Base-by-base conservation (phyloP, 441 rosid genomes). In the Dalechampia spathulata region DNA sequence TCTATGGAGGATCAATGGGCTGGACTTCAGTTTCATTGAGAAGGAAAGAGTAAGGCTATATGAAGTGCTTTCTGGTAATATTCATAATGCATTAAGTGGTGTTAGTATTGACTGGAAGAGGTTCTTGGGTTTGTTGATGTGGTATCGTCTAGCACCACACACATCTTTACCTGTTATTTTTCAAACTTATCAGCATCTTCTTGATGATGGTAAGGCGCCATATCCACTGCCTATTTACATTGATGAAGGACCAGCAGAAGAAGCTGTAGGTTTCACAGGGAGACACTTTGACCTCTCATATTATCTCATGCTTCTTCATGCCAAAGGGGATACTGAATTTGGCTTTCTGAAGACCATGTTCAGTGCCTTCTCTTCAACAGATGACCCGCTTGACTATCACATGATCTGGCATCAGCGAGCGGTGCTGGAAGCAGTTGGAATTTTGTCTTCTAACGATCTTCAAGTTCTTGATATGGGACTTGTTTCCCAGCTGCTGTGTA, bases 321-420 rank as follows among this genome's bases (percentile, higher is more conserved):
- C 87, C 62, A 77, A 71, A 71, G 87, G 80, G 56, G 88, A 75
- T 46, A 69, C 66, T 52, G 77, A 83, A 62, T 55, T 71, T 73
- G 70, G 79, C 65, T 75, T 71, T 57, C 57, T 84, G 67, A 90
- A 86, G 78, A 80, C 80, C 41, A 94, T 90, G 99, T 78, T 90
- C 65, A 94, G 96, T 76, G 79, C 91, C 67, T 81, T 76, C 68
- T 82, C 96, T 60, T 94, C 99, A 51, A 90, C 96, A 46, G 58
- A 83, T 57, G 96, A 94, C 79, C 96, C 97, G 47, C 96, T 94
- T 57, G 99, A 94, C 83, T 79, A 78, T 73, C 99, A 90, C 75
- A 94, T 90, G 99, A 87, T 84, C 68, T 93, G 99, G 99, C 99
- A 93, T 81, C 84, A 90, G 62, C 79, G 95, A 57, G 89, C 78